Base-by-base conservation (phyloP, 108 stramenopile species). In the Fragilariopsis cylindrus region DNA sequence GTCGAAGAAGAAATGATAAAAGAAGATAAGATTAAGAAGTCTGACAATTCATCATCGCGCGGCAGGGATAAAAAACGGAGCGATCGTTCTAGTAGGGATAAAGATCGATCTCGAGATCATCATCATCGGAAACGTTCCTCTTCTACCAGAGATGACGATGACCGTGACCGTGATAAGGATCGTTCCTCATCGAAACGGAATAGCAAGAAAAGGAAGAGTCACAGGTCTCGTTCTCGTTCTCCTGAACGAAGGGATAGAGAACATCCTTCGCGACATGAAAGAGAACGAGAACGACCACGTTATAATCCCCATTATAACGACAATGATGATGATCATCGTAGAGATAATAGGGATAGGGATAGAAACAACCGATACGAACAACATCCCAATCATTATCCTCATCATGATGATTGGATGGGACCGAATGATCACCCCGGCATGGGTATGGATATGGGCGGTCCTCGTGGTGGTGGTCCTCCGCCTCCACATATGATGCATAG, bases 271-370 rank as follows among this genome's bases (percentile, higher is more conserved):
- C 54, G 40, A 30, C 65, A 75, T 13, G 82, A 83, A 40, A 52
- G 57, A 41, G 80, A 68, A 40, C 47, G 80, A 53, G 57, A 44
- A 52, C 60, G 67, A n/a, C 72, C 60, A 16, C 15, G 11, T 53
- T 15, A 15, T 13, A 53, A 53, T 7, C 15, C 57, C 8, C 57
- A 57, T 57, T 21, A 7, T 21, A 15, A 57, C 15, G 57, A 57
- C 16, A 13, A 63, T 46, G 72, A 73, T 58, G 44, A 18, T 21
- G 15, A 46, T 13, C 15, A 50, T 65, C 72, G 45, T 57, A 19
- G 63, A 4, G 55, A 57, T 12, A 54, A 21, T 39, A 15, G 57
- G 16, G 47, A 54, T 16, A 40, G 70, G 30, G 48, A 41, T 16
- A 9, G 45, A 18, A 9, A 40, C n/a, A 42, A 47, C 9, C 65